Evolutionary conservation across 148 eudicot genomes (phyloP), one percentile per base, ranked within the genome.

Genomic region (Salicornia ramosissima): DNA sequence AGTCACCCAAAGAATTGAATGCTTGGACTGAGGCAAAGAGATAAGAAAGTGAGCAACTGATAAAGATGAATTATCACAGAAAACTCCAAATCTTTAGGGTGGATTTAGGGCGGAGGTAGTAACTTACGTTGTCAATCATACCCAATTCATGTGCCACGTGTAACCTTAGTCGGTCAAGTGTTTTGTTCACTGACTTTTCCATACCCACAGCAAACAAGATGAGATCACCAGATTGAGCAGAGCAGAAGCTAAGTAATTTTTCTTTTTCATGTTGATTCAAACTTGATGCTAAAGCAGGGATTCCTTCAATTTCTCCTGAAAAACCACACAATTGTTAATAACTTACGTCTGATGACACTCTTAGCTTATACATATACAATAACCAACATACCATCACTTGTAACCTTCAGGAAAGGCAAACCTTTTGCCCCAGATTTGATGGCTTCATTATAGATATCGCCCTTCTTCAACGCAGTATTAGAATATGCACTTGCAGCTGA

Each of bases 371-470:
- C 19, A 55, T 31, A 26, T 19, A 26, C 21, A 71, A 36, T 42
- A 57, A 4, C 26, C 40, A 16, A 65, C 79, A 66, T 87, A 94
- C 98, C 95, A 74, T 94, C 84, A 71, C 71, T 71, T 75, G 83
- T 79, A 70, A 94, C 89, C 83, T 88, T 94, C 53, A 94, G 81
- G 81, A 85, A 94, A 78, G 98, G 98, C 74, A 94, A 84, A 64
- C 97, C 97, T 85, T 88, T 90, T 13, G 98, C 98, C 63, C 98
- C 98, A 69, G 96, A 87, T 84, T 83, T 88, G 22, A 94, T 73
- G 70, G 96, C 96, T 87, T 90, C 91, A 47, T 73, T 83, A 73
- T 85, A 87, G 42, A 94, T 83, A 55, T 86, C 96, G 67, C 98
- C 98, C 78, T 90, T 94, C 74, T 94, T 94, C 58, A 94, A 83